These are phyloP conservation scores for Aspergillus diversus DNA, from an alignment of 495 filamentous ascomycete species.

Conservation along the genomic window DNA sequence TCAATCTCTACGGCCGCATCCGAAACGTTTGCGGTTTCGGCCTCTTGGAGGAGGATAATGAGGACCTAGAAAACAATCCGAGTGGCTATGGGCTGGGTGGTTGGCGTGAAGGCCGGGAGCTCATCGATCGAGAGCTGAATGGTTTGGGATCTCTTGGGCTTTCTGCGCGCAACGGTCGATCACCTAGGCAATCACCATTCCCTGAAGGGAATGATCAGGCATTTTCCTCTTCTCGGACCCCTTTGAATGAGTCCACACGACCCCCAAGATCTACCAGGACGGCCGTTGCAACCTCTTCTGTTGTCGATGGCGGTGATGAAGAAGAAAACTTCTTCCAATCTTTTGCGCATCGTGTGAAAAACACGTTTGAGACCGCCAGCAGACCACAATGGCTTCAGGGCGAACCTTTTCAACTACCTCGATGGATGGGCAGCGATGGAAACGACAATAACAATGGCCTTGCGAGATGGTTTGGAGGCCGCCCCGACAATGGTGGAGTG, in stretches of 20 bases:
- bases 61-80: conserved; percentile 65
- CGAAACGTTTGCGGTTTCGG: conserved; percentile 78
- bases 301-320: conserved; percentile 52
- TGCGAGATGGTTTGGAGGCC: conserved; percentile 58
- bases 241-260: conserved; percentile 32
- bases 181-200: conserved; percentile 35
- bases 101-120: conserved; percentile 91
- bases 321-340: conserved; percentile 82
- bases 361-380: conserved; percentile 86
- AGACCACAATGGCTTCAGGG: conserved; percentile 79
- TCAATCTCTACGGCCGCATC: conserved; percentile 85
- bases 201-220: conserved; percentile 30
- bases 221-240: conserved; percentile 38
- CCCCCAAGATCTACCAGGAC: conserved; percentile 35
- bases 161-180: conserved; percentile 39
- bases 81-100: conserved; percentile 74
- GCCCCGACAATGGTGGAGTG: conserved; percentile 53
- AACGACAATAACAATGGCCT: conserved; percentile 42
- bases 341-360: conserved; percentile 82
- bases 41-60: conserved; percentile 73
- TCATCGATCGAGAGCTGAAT: conserved; percentile 88
- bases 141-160: conserved; percentile 59
- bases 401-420: conserved; percentile 72
- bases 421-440: conserved; percentile 67
- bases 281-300: conserved; percentile 33